A percentile compares a stretch with the other conserved stretches of the same genome.
phyloP scores from a whole-genome alignment of 2,329 filamentous ascomycete genomes.

The Aspergillus fijiensis region DNA sequence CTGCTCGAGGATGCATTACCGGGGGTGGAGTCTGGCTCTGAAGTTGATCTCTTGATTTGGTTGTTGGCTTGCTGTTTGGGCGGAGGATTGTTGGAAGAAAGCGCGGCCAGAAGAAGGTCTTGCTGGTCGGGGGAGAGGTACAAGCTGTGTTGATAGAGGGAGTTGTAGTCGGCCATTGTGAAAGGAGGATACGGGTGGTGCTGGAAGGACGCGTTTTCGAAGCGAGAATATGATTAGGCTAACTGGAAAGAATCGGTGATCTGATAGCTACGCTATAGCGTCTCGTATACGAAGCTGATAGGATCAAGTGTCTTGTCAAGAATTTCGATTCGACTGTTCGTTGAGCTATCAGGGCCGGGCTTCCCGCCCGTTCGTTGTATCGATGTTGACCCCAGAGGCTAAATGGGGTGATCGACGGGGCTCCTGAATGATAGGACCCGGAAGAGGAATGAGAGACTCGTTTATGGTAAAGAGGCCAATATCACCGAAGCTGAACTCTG shows the following conservation, averaged over 20 bases:
- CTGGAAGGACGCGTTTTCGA: background rate
- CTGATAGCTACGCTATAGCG: background rate
- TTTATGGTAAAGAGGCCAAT: no score
- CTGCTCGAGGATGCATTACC: constrained; percentile 49
- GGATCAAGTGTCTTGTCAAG: background rate
- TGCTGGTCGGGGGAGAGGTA: constrained; percentile 75
- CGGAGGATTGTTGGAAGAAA: constrained; percentile 65
- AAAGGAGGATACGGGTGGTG: background rate
- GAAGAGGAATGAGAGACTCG: background rate
- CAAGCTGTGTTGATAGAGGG: constrained; percentile 55
- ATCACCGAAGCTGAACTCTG: background rate
- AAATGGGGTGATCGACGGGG: constrained; percentile 5
- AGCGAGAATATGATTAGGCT: background rate
- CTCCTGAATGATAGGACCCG: constrained; percentile 2
- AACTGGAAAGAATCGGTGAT: background rate
- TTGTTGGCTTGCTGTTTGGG: constrained; percentile 29
- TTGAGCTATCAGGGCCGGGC: constrained; percentile 27
- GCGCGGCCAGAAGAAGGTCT: constrained; percentile 70
- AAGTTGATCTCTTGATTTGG: constrained; percentile 23
- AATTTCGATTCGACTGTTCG: background rate
- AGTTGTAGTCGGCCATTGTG: constrained; percentile 41
- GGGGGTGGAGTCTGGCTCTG: constrained; percentile 28
- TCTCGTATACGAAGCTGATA: background rate
- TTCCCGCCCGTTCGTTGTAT: constrained; percentile 34
- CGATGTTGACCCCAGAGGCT: constrained; percentile 11